phyloP scores from a whole-genome alignment of 768 basidiomycete genomes.

The Glaciozyma antarctica region DNA sequence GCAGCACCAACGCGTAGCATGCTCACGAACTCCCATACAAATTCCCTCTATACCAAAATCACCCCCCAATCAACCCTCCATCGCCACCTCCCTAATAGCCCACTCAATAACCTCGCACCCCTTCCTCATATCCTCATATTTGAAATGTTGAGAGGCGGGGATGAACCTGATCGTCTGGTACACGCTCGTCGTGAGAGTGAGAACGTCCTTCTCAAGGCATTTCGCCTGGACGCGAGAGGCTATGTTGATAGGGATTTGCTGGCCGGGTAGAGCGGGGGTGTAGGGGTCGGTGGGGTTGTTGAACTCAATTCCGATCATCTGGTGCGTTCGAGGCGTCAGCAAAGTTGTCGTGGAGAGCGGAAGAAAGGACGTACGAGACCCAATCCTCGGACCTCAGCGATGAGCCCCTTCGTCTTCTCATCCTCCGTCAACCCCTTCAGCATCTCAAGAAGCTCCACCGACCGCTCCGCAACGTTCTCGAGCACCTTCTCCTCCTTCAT shows the following conservation, averaged over 20 bases:
- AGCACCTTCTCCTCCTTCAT: slow-evolving; percentile 73
- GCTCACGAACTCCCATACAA: no score
- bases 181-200: slow-evolving; percentile 79
- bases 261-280: slow-evolving; percentile 36
- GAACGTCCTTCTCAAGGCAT: slow-evolving; percentile 75
- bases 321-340: slow-evolving; percentile 48
- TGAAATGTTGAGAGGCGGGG: slow-evolving; percentile 73
- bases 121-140: slow-evolving; percentile 57
- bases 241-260: slow-evolving; percentile 36
- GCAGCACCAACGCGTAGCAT: no score
- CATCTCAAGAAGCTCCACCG: slow-evolving; percentile 57
- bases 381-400: slow-evolving; percentile 76
- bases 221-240: slow-evolving; percentile 44
- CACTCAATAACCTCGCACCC: slow-evolving; percentile 24
- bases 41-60: no score
- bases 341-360: slow-evolving; percentile 24
- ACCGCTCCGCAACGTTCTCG: slow-evolving; percentile 67
- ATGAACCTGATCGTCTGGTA: slow-evolving; percentile 71
- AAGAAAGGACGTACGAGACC: slow-evolving; percentile 74
- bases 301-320: slow-evolving; percentile 44
- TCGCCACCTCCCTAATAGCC: slow-evolving; percentile 32
- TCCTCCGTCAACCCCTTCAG: slow-evolving; percentile 54
- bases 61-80: slow-evolving; percentile 14
- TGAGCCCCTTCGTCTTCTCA: slow-evolving; percentile 48
- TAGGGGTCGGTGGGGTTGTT: slow-evolving; percentile 25